These are phyloP conservation scores for Erysiphe neolycopersici DNA, from an alignment of 2,329 filamentous ascomycete species.

Conservation along the genomic window DNA sequence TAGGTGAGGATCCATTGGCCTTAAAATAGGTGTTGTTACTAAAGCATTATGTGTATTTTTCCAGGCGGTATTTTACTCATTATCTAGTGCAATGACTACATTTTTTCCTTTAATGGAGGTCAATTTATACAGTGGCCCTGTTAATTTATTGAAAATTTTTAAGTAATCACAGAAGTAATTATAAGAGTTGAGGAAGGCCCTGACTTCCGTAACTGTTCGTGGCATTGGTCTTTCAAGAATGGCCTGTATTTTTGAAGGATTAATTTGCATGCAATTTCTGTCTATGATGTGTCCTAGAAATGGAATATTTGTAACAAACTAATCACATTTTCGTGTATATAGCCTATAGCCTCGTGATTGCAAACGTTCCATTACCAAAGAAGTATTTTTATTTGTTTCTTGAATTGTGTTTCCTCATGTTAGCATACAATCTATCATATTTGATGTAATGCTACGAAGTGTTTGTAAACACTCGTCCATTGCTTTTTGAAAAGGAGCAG, in stretches of 20 bases:
- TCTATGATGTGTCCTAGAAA: not conserved
- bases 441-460: not conserved
- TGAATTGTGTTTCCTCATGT: not conserved
- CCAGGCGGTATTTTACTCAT: not conserved
- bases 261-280: not conserved
- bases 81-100: too few relatives aligned
- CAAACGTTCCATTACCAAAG: not conserved
- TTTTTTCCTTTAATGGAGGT: not conserved
- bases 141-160: not conserved
- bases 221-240: not conserved
- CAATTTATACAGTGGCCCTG: not conserved
- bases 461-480: not conserved
- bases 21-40: not conserved
- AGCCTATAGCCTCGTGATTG: not conserved
- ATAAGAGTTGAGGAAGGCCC: not conserved
- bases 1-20: not conserved
- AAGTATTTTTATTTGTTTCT: not conserved
- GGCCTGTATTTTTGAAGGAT: not conserved
- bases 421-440: not conserved
- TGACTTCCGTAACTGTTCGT: not conserved
- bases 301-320: not conserved
- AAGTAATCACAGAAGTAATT: not conserved
- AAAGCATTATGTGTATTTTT: not conserved
- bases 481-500: not conserved
- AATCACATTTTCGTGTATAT: not conserved